phyloP scores from a whole-genome alignment of 805 yeast species.

The Danielia oregonensis region DNA sequence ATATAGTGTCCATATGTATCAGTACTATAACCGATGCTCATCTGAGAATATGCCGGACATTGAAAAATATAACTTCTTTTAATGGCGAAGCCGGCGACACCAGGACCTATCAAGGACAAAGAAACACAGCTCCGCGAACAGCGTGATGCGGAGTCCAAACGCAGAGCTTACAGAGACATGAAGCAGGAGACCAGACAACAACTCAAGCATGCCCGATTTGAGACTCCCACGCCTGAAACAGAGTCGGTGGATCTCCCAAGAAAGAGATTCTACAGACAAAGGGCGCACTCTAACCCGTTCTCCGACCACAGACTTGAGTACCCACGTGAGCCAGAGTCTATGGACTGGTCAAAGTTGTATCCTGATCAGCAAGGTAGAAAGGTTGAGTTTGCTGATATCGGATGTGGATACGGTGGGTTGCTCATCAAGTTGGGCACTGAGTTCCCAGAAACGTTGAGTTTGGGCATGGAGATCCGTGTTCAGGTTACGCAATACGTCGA shows the following conservation, averaged over 20 bases:
- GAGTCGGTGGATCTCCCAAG: conserved; percentile 59
- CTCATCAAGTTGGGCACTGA: conserved; percentile 73
- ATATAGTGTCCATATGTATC: no score
- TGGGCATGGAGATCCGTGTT: conserved; percentile 97
- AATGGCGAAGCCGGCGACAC: conserved; percentile 12
- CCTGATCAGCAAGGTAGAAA: conserved; percentile 53
- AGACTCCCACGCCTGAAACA: conserved; percentile 23
- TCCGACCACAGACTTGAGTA: conserved; percentile 92
- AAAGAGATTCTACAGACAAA: conserved; percentile 86
- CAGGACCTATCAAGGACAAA: conserved; percentile 11
- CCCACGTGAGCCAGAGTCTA: conserved; percentile 72
- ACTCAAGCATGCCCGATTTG: conserved; percentile 45
- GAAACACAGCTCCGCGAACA: conserved; percentile 17
- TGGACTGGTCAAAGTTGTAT: conserved; percentile 83
- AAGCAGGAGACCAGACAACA: conserved; percentile 43
- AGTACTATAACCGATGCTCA: no score
- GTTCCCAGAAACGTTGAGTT: conserved; percentile 67
- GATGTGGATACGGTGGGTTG: conserved; percentile 97
- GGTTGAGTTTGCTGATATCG: conserved; percentile 91
- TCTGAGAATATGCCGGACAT: conserved; percentile 5
- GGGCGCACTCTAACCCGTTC: conserved; percentile 97
- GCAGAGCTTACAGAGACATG: conserved; percentile 48
- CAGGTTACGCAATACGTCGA: conserved; percentile 97
- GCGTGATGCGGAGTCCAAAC: conserved; percentile 25
- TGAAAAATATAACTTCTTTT: conserved; percentile 1